Evolutionary conservation across 306 rosid species (phyloP), one percentile per base, ranked within the genome.

Genomic region (Vigna nakashimae): DNA sequence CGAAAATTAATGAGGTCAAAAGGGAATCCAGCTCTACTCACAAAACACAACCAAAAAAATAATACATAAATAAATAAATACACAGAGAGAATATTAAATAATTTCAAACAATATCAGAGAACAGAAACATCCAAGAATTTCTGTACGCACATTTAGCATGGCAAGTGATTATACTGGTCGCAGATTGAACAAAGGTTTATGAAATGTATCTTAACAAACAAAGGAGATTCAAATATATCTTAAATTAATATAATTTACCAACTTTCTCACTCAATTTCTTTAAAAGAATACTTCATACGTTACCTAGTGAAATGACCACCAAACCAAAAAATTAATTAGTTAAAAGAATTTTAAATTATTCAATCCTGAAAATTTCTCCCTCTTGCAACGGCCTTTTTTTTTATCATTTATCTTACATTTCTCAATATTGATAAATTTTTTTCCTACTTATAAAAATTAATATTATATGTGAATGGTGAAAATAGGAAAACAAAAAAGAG

Each of bases 61-160:
- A 36, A 36, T 34, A 34, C 6, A 34, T 34, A 34, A 1, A 34
- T 5, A 34, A 6, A 34, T 6, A 34, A 6, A 34, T 6, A 34
- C 7, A 34, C 7, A 34, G 40, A 34, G 6, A 34, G 8, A 34
- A 6, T 6, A 6, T 36, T 42, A 48, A 68, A 78, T 73, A 34
- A 74, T 74, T 60, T 45, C 45, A 81, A 42, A 50, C 2, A 49
- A 36, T 7, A 30, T 66, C 75, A 71, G 80, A 79, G 80, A 79
- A 82, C 82, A 82, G 84, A 86, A 82, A 30, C 86, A 79, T 79
- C 89, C 75, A 66, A 64, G 82, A 86, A 86, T 71, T 58, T 84
- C 71, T 76, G 82, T 84, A 36, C 49, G 40, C 0, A n/a, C 42
- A 30, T 36, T 73, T 77, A 46, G n/a, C 49, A 52, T 36, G 26